Conservation (phyloP, 768 basidiomycete species). For the Mycena venus region DNA sequence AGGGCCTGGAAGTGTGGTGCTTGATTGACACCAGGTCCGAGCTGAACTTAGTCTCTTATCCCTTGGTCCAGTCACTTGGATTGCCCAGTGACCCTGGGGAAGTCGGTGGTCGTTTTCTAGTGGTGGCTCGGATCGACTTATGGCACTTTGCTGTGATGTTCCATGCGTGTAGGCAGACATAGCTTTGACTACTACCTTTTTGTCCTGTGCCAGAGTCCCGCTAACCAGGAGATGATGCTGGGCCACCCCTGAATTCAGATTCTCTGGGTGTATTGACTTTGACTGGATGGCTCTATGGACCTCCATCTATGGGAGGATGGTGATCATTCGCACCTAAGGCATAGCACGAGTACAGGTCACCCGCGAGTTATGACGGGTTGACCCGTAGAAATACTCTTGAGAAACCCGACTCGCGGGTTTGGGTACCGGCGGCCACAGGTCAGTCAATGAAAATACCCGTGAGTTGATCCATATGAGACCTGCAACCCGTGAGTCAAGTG, state of each 20-base stretch:
- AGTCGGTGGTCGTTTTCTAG: not conserved
- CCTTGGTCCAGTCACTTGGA: too few relatives aligned
- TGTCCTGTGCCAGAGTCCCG: constrained; percentile 18
- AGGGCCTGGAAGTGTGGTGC: too few relatives aligned
- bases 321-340: not conserved
- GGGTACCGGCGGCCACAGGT: too few relatives aligned
- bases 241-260: constrained; percentile 42
- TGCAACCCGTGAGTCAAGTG: too few relatives aligned
- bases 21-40: too few relatives aligned
- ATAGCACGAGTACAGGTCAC: too few relatives aligned
- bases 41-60: too few relatives aligned
- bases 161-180: constrained; percentile 18
- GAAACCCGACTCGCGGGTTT: too few relatives aligned
- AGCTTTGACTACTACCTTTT: constrained; percentile 32
- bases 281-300: constrained; percentile 18
- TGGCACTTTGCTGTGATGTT: constrained; percentile 10
- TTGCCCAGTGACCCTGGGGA: not conserved
- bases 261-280: constrained; percentile 28
- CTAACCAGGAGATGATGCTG: constrained; percentile 31
- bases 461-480: too few relatives aligned
- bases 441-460: too few relatives aligned
- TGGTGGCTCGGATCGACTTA: not conserved
- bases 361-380: too few relatives aligned
- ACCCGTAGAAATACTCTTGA: too few relatives aligned
- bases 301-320: constrained; percentile 37